Evolutionary conservation across 2,329 filamentous ascomycete species (phyloP).

Genomic region (Paramyrothecium sp.): DNA sequence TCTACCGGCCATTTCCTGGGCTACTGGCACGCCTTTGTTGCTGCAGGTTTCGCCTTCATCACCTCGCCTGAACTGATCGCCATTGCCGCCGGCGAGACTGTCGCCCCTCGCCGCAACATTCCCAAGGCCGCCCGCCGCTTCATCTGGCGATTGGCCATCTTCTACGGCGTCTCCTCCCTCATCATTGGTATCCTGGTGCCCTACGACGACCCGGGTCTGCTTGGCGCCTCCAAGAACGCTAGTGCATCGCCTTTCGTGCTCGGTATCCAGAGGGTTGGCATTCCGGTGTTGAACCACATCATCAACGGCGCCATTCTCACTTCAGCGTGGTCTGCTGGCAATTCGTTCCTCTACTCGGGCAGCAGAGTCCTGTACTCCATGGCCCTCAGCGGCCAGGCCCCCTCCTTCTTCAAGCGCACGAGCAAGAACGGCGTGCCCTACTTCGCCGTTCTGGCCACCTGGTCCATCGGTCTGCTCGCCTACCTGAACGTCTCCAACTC

Average conservation of each 20-base stretch:
- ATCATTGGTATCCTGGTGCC: constrained; percentile 62
- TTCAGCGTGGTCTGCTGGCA: constrained; percentile 62
- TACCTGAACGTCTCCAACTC: constrained; percentile 67
- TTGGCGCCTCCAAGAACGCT: constrained; percentile 52
- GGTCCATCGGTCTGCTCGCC: constrained; percentile 61
- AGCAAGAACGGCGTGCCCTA: constrained; percentile 62
- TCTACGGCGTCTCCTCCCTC: constrained; percentile 62
- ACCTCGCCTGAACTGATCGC: constrained; percentile 32
- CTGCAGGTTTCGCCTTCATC: constrained; percentile 62
- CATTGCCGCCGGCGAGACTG: constrained; percentile 63
- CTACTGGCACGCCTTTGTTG: constrained; percentile 56
- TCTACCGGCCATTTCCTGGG: constrained; percentile 54
- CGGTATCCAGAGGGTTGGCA: constrained; percentile 66
- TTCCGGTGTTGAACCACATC: constrained; percentile 60
- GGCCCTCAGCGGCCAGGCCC: constrained; percentile 65
- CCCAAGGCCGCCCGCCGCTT: constrained; percentile 63
- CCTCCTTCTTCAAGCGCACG: constrained; percentile 57
- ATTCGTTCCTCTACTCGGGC: constrained; percentile 64
- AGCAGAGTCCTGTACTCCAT: constrained; percentile 70
- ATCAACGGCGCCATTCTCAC: constrained; percentile 69
- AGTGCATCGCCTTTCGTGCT: constrained; percentile 64
- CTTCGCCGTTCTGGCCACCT: constrained; percentile 50
- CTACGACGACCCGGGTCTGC: constrained; percentile 62
- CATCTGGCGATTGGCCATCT: constrained; percentile 60
- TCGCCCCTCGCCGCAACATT: constrained; percentile 63